phyloP scores from a whole-genome alignment of 352 stramenopile species.

The Chrysophaeum taylorii region DNA sequence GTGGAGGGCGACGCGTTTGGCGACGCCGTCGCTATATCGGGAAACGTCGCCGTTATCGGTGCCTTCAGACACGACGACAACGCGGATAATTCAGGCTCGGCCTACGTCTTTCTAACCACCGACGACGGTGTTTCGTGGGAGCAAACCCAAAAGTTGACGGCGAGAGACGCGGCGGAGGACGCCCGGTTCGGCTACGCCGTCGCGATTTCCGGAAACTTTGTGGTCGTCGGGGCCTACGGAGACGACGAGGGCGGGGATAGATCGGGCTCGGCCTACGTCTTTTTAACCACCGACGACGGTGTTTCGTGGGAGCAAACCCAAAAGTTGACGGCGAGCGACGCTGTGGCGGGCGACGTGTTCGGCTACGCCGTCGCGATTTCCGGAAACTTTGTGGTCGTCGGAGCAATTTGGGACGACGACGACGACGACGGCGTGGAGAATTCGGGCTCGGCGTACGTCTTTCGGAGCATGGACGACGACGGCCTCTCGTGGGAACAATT shows the following conservation, averaged over 20 bases:
- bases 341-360: not conserved
- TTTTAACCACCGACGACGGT: not conserved
- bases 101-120: not conserved
- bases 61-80: not conserved
- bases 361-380: not conserved
- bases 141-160: not conserved
- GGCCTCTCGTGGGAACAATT: not conserved
- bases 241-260: not conserved
- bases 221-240: not conserved
- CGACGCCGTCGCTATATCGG: not conserved
- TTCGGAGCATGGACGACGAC: not conserved
- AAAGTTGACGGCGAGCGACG: slow-evolving; percentile 1
- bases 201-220: not conserved
- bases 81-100: not conserved
- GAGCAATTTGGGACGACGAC: slow-evolving; percentile 2
- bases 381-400: not conserved
- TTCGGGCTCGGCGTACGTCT: slow-evolving; percentile 2
- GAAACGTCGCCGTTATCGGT: not conserved
- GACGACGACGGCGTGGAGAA: not conserved
- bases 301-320: not conserved
- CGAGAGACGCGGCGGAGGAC: not conserved
- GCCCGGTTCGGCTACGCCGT: not conserved
- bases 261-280: not conserved
- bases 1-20: not conserved
- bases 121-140: not conserved